phyloP scores from a whole-genome alignment of 768 basidiomycete genomes.

The Suillus subalutaceus region DNA sequence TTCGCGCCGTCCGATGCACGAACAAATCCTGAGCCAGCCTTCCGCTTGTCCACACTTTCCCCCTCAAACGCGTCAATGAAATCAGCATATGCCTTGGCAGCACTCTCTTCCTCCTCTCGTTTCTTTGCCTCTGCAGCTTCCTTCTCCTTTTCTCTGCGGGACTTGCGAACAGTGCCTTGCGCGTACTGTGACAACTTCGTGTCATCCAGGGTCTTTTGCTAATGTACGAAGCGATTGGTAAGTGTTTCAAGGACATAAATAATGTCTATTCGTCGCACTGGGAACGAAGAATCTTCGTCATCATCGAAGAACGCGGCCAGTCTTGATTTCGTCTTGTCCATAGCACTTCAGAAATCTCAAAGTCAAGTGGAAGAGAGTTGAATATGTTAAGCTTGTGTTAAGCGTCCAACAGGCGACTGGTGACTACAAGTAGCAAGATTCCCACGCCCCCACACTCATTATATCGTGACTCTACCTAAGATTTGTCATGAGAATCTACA shows the following conservation, averaged over 20 bases:
- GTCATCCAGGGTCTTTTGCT: conserved; percentile 87
- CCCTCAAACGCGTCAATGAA: conserved; percentile 86
- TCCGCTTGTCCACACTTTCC: conserved; percentile 55
- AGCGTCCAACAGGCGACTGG: conserved; percentile 3
- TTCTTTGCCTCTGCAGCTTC: conserved; percentile 92
- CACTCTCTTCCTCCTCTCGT: conserved; percentile 78
- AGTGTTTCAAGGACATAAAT: conserved; percentile 57
- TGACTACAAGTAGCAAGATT: conserved; percentile 15
- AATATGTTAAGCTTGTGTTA: conserved; percentile 7
- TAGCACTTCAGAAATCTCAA: conserved; percentile 15
- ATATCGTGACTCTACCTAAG: neutral
- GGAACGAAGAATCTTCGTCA: conserved; percentile 83
- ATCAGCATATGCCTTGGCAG: conserved; percentile 80
- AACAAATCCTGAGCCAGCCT: conserved; percentile 61
- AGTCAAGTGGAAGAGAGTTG: conserved; percentile 7
- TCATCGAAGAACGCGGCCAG: conserved; percentile 85
- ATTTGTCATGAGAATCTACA: conserved; percentile 41
- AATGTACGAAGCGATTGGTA: conserved; percentile 57
- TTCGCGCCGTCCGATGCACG: conserved; percentile 49
- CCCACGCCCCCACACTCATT: conserved; percentile 24
- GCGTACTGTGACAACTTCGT: conserved; percentile 85
- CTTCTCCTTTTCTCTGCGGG: conserved; percentile 88
- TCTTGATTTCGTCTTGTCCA: conserved; percentile 44
- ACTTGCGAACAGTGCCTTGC: conserved; percentile 86
- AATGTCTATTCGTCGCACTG: conserved; percentile 88